Conservation (phyloP, 1,284 basidiomycete genomes). For the Xanthoconium separans region DNA sequence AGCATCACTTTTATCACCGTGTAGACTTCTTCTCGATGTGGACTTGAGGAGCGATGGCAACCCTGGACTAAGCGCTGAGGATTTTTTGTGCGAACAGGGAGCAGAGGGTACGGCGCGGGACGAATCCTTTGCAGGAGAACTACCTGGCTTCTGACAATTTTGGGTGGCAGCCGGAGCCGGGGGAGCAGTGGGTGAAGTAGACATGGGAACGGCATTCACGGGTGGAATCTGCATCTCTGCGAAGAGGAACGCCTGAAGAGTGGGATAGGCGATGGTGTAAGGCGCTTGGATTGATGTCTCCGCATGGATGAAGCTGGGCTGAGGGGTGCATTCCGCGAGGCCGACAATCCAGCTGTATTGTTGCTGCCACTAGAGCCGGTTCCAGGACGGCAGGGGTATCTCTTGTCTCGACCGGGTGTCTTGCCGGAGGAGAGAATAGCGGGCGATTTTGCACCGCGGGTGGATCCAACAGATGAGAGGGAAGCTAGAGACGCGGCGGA, state of each 20-base stretch:
- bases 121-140: conserved; percentile 54
- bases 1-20: conserved; percentile 65
- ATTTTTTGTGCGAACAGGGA: conserved; percentile 68
- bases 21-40: conserved; percentile 75
- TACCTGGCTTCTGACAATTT: conserved; percentile 39
- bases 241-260: conserved; percentile 94
- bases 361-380: conserved; percentile 73
- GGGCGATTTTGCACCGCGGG: conserved; percentile 45
- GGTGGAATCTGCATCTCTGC: conserved; percentile 74
- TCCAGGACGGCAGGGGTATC: conserved; percentile 58
- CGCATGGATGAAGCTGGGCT: conserved; percentile 68
- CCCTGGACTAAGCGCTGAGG: conserved; percentile 72
- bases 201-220: conserved; percentile 33
- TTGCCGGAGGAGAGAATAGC: conserved; percentile 37
- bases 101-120: conserved; percentile 53
- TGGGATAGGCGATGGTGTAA: conserved; percentile 93
- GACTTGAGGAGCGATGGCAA: conserved; percentile 83
- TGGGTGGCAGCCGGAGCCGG: conserved; percentile 43
- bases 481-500: conserved; percentile 73
- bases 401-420: conserved; percentile 54
- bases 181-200: conserved; percentile 57
- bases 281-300: conserved; percentile 68
- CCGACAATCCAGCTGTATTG: conserved; percentile 51
- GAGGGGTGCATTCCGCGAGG: conserved; percentile 52
- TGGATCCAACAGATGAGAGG: conserved; percentile 68